Evolutionary conservation across 176 grass and related monocot species (phyloP).

Genomic region (Triticum timopheevii): DNA sequence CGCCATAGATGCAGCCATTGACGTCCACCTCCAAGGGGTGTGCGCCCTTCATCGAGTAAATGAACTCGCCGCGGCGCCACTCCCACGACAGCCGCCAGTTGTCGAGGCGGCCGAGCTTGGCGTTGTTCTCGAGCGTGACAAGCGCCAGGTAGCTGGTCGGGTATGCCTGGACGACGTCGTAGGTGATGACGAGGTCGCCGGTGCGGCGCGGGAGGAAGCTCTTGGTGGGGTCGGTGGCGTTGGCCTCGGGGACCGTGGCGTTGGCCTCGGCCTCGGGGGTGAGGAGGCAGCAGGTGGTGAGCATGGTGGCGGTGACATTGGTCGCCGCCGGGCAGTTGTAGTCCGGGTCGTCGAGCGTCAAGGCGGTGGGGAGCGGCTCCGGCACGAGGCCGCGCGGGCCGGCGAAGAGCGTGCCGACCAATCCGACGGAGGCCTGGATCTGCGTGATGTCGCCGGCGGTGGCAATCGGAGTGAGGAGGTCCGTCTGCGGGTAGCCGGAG

Average conservation of each 20-base stretch:
- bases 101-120: constrained; percentile 81
- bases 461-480: constrained; percentile 80
- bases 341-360: constrained; percentile 50
- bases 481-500: constrained; percentile 74
- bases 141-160: constrained; percentile 73
- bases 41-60: constrained; percentile 74
- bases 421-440: constrained; percentile 52
- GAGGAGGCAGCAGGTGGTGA: constrained; percentile 75
- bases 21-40: constrained; percentile 52
- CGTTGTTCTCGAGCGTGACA: constrained; percentile 82
- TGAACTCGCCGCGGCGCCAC: constrained; percentile 80
- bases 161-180: constrained; percentile 76
- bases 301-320: background rate
- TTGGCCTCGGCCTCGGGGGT: constrained; percentile 57
- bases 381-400: constrained; percentile 35
- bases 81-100: constrained; percentile 84
- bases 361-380: constrained; percentile 50
- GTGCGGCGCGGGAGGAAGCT: constrained; percentile 51
- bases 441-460: constrained; percentile 51
- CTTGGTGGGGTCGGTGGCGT: constrained; percentile 52
- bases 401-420: constrained; percentile 77
- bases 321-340: constrained; percentile 57
- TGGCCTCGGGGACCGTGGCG: constrained; percentile 35
- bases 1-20: constrained; percentile 67
- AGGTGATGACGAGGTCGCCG: constrained; percentile 84